phyloP scores from a whole-genome alignment of 164 flowering plant genomes.

The Vitis rotundifolia region DNA sequence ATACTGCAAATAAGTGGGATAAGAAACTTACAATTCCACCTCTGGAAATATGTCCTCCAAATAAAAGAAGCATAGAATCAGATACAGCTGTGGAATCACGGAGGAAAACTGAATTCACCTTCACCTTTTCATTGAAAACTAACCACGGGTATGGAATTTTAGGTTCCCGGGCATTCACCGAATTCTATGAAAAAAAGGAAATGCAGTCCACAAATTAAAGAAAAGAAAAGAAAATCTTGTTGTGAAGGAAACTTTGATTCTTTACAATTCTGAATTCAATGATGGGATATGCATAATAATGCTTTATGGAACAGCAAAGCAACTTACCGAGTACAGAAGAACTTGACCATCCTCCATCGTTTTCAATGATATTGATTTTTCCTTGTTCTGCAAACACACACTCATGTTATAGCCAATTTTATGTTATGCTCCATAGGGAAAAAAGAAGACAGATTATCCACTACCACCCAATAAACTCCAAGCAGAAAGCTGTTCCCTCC shows the following conservation, averaged over 20 bases:
- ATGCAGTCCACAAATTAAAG: background rate
- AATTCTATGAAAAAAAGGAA: slow-evolving; percentile 46
- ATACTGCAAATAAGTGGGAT: background rate
- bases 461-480: background rate
- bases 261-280: background rate
- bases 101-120: slow-evolving; percentile 88
- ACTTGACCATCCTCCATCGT: slow-evolving; percentile 98
- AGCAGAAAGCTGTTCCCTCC: too few relatives aligned
- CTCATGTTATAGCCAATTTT: background rate
- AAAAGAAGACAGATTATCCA: background rate
- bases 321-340: slow-evolving; percentile 74
- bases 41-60: slow-evolving; percentile 76
- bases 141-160: slow-evolving; percentile 96
- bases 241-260: background rate
- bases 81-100: slow-evolving; percentile 96
- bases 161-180: slow-evolving; percentile 72
- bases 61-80: slow-evolving; percentile 83
- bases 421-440: background rate
- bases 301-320: background rate
- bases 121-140: slow-evolving; percentile 94
- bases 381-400: slow-evolving; percentile 65
- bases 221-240: slow-evolving; percentile 2
- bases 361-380: slow-evolving; percentile 69
- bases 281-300: background rate
- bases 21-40: slow-evolving; percentile 68